Evolutionary conservation across 345 rosid genomes (phyloP), one percentile per base, ranked within the genome.

Genomic region (Melaleuca alternifolia): DNA sequence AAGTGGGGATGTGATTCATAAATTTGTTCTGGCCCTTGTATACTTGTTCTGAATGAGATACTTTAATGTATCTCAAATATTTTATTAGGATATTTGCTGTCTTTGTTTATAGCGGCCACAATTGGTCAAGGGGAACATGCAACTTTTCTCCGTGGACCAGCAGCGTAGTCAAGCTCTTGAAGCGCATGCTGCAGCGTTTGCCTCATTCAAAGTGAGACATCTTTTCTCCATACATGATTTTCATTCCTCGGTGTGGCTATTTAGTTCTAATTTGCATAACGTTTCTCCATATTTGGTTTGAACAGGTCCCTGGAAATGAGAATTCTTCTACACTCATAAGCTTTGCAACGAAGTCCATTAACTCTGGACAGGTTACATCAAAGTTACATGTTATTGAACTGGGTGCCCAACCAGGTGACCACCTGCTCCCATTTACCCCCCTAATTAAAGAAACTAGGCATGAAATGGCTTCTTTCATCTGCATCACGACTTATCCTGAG

Each of bases 101-200:
- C 46, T 51, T 50, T 48, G 51, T 90, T 85, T 93, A 56, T 87
- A 97, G 99, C 92, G 94, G 92, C 94, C 95, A 85, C 97, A 95
- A 94, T 86, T 97, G 88, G 98, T 97, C 56, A 97, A 95, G 89
- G 99, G 99, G 89, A 96, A 93, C 87, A 95, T 96, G 99, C 99
- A 95, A 90, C 98, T 95, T 89, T 95, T 93, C 89, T 97, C 99
- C 50, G 93, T 96, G 85, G 99, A 97, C 65, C 99, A 97, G 92
- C 99, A 98, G 92, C 98, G 98, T 50, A 98, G 98, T 92, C 99
- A 98, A 92, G 96, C 97, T 75, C 97, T 98, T 88, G 99, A 98
- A 90, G 99, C 99, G 51, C 99, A 98, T 94, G 99, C 99, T 89
- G 99, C 99, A 6, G 92, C 99, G 86, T 97, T 96, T 91, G 99